These are phyloP conservation scores for Beauveria pseudobassiana DNA, from an alignment of 2,329 filamentous ascomycete species.

Conservation along the genomic window DNA sequence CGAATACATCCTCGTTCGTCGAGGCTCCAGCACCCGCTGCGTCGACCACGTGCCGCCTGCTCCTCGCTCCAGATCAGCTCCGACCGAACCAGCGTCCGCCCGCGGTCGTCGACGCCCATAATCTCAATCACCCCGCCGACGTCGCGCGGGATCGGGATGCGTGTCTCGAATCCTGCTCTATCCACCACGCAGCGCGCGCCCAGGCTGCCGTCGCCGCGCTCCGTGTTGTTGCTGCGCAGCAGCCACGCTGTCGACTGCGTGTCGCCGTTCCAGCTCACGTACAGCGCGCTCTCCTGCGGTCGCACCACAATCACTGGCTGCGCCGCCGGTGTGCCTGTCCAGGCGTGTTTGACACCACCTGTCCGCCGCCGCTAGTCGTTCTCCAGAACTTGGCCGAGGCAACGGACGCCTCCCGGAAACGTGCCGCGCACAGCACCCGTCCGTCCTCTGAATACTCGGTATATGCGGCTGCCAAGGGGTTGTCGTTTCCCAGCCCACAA, in stretches of 20 bases:
- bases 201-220: slow-evolving; percentile 12
- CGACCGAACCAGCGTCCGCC: slow-evolving; percentile 18
- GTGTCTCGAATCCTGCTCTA: slow-evolving; percentile 18
- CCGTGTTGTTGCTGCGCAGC: slow-evolving; percentile 21
- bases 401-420: slow-evolving; percentile 18
- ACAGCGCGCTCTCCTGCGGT: slow-evolving; percentile 22
- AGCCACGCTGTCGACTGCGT: slow-evolving; percentile 39
- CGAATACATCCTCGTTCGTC: not conserved
- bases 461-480: slow-evolving; percentile 25
- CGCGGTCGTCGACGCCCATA: slow-evolving; percentile 15
- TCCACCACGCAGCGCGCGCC: not conserved
- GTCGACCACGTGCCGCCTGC: not conserved
- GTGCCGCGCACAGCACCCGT: slow-evolving; percentile 38
- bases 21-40: not conserved
- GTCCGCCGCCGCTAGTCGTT: slow-evolving; percentile 19
- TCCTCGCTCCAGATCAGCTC: slow-evolving; percentile 3
- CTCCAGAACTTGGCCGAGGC: not conserved
- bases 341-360: slow-evolving; percentile 42
- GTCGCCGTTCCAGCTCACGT: slow-evolving; percentile 48
- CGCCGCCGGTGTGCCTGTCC: slow-evolving; percentile 35
- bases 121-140: slow-evolving; percentile 17
- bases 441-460: slow-evolving; percentile 38
- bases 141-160: slow-evolving; percentile 13
- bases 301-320: slow-evolving; percentile 24
- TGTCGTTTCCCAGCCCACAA: slow-evolving; percentile 47